Conservation (phyloP, 495 filamentous ascomycete genomes). For the Aspergillus incahuasiensis region DNA sequence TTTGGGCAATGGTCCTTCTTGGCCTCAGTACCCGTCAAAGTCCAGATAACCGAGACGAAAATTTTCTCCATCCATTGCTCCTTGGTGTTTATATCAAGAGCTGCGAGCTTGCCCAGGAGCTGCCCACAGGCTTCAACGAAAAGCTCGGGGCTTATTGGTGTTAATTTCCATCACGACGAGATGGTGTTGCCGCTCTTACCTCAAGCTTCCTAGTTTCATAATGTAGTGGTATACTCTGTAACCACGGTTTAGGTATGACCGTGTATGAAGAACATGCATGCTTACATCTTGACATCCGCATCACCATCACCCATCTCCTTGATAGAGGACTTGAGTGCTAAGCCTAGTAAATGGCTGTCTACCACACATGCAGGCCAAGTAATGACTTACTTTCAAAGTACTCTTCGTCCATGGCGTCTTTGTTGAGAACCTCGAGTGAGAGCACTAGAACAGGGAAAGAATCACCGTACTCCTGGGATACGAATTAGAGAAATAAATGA, state of each 20-base stretch:
- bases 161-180: not conserved
- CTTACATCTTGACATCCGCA: constrained; percentile 5
- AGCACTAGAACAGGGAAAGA: constrained; percentile 63
- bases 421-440: constrained; percentile 58
- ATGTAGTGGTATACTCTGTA: constrained; percentile 61
- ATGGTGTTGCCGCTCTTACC: not conserved
- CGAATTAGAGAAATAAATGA: not conserved
- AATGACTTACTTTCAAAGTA: constrained; percentile 43
- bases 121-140: constrained; percentile 56
- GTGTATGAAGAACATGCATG: not conserved
- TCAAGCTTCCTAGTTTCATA: constrained; percentile 53
- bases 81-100: constrained; percentile 25
- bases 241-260: not conserved
- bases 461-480: constrained; percentile 50
- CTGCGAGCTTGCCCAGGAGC: constrained; percentile 42
- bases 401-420: constrained; percentile 32
- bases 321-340: constrained; percentile 8
- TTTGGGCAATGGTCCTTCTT: constrained; percentile 18
- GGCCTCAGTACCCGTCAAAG: constrained; percentile 38
- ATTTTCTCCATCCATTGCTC: constrained; percentile 58
- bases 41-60: constrained; percentile 59
- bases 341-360: not conserved
- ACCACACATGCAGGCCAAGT: constrained; percentile 21
- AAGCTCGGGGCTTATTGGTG: constrained; percentile 23
- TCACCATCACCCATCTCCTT: not conserved